Conservation (phyloP, 352 stramenopile genomes). For the Phytophthora macrochlamydospora region DNA sequence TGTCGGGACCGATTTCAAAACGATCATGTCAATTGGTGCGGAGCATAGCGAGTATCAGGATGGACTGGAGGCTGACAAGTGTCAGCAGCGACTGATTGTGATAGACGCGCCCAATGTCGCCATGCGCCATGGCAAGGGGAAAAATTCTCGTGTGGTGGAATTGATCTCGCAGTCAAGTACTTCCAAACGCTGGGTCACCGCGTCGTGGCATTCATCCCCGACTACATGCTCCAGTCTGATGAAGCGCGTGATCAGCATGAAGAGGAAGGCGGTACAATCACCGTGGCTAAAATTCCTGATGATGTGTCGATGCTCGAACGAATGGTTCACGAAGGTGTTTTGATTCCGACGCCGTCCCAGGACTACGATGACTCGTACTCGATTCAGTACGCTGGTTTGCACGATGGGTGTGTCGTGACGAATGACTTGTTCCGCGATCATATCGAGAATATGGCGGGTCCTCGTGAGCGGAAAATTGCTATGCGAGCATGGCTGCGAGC, state of each 20-base stretch:
- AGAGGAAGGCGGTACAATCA: conserved; percentile 31
- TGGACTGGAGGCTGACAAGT: conserved; percentile 13
- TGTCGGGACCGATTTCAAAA: conserved; percentile 36
- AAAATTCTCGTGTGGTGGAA: conserved; percentile 78
- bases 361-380: conserved; percentile 93
- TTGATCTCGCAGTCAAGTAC: conserved; percentile 76
- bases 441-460: conserved; percentile 66
- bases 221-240: conserved; percentile 76
- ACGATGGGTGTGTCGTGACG: conserved; percentile 84
- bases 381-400: conserved; percentile 84
- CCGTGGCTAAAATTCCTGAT: conserved; percentile 68
- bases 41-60: conserved; percentile 34
- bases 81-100: conserved; percentile 60
- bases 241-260: conserved; percentile 39
- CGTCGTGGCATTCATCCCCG: conserved; percentile 84
- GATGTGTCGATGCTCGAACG: conserved; percentile 68
- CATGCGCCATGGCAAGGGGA: conserved; percentile 79
- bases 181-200: conserved; percentile 72
- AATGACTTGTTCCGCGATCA: conserved; percentile 91
- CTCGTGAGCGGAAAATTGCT: conserved; percentile 59
- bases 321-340: conserved; percentile 70
- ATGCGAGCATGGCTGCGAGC: conserved; percentile 69
- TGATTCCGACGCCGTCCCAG: conserved; percentile 83
- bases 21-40: conserved; percentile 51
- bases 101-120: conserved; percentile 80